phyloP scores from a whole-genome alignment of 192 early-diverging fungal genomes.

The Backusella luteola region DNA sequence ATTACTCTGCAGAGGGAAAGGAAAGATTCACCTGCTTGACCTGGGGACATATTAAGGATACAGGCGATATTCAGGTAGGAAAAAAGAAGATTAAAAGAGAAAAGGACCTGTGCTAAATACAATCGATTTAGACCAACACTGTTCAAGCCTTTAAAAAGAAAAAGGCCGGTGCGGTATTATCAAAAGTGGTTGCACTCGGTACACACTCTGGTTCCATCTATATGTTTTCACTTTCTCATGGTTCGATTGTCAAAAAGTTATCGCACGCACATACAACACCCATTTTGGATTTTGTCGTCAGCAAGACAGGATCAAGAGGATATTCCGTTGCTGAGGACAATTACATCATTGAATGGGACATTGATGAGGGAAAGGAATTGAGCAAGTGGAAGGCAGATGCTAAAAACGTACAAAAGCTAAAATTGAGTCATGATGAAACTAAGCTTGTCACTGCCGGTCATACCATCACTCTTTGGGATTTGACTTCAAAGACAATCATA shows the following conservation, averaged over 20 bases:
- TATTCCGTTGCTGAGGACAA: slow-evolving; percentile 52
- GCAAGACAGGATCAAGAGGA: slow-evolving; percentile 40
- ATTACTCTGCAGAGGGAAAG: slow-evolving; percentile 45
- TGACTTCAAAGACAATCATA: slow-evolving; percentile 38
- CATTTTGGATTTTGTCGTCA: slow-evolving; percentile 51
- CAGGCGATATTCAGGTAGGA: slow-evolving; percentile 26
- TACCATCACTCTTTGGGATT: slow-evolving; percentile 55
- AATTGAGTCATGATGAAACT: slow-evolving; percentile 48
- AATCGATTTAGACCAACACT: background rate
- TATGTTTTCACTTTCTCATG: slow-evolving; percentile 52
- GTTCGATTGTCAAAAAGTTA: slow-evolving; percentile 41
- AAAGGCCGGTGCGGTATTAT: background rate
- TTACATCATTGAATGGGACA: slow-evolving; percentile 53
- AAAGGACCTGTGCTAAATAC: background rate
- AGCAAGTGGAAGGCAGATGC: slow-evolving; percentile 50
- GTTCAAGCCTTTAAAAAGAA: slow-evolving; percentile 36
- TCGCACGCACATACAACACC: slow-evolving; percentile 40
- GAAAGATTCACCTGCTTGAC: slow-evolving; percentile 51
- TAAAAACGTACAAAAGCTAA: slow-evolving; percentile 45
- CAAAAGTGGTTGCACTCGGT: slow-evolving; percentile 49
- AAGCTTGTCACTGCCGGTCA: slow-evolving; percentile 54
- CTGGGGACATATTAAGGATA: slow-evolving; percentile 45
- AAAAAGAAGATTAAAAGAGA: background rate
- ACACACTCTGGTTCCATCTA: slow-evolving; percentile 46
- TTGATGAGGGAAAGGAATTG: slow-evolving; percentile 43